A percentile compares a stretch with the other conserved stretches of the same genome.
These are phyloP conservation scores for Lichtheimia ramosa DNA, from an alignment of 371 early-diverging fungal genomes.

Conservation along the genomic window DNA sequence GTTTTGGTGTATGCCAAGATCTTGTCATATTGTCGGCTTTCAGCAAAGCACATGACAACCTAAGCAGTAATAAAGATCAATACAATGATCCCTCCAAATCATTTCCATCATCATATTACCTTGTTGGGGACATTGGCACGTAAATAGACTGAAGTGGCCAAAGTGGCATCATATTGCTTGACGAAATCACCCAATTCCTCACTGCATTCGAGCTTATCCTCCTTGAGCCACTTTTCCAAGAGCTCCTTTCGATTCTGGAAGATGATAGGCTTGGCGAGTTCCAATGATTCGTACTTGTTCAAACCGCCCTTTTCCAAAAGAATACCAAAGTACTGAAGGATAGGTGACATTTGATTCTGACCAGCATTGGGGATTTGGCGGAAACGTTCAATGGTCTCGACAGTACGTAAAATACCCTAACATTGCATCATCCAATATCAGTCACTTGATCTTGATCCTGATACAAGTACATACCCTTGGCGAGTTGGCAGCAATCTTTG, in stretches of 20 bases:
- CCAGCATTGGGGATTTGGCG: slow-evolving; percentile 74
- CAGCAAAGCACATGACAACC: slow-evolving; percentile 95
- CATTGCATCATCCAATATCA: neutral
- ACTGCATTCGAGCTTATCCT: slow-evolving; percentile 96
- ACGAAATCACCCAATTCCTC: slow-evolving; percentile 98
- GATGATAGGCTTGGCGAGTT: slow-evolving; percentile 91
- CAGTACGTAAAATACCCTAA: slow-evolving; percentile 92
- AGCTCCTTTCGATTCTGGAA: slow-evolving; percentile 92
- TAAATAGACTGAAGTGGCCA: slow-evolving; percentile 93
- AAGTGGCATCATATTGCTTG: slow-evolving; percentile 82
- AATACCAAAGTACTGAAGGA: slow-evolving; percentile 96
- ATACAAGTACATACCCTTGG: slow-evolving; percentile 64
- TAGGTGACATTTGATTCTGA: slow-evolving; percentile 87
- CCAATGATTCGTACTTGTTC: slow-evolving; percentile 93
- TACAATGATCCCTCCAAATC: neutral
- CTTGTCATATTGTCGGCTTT: slow-evolving; percentile 94
- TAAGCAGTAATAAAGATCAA: slow-evolving; percentile 1
- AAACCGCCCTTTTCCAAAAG: slow-evolving; percentile 95
- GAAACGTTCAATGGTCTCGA: slow-evolving; percentile 94
- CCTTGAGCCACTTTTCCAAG: slow-evolving; percentile 97
- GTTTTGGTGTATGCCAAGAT: slow-evolving; percentile 94
- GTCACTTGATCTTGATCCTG: neutral
- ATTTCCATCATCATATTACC: slow-evolving; percentile 8
- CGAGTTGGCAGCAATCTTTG: slow-evolving; percentile 94
- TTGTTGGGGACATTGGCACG: slow-evolving; percentile 93